Base-by-base conservation (phyloP, 164 flowering plant genomes). In the Santalum album region DNA sequence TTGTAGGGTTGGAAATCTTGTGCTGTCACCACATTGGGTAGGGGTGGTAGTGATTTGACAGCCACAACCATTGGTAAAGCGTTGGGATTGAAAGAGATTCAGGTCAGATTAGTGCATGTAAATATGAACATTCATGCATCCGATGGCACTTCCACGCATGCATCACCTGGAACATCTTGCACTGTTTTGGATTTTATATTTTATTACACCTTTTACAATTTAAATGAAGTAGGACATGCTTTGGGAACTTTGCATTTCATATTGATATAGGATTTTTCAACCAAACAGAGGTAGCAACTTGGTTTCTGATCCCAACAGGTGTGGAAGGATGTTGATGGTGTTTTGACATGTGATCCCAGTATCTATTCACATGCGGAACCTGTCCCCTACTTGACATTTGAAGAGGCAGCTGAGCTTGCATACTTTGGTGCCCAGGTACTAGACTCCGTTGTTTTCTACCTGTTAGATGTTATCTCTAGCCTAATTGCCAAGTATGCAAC, bases 301-400 rank as follows among this genome's bases (percentile, higher is more conserved):
- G 16, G 5, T 32, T 49, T 36, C 12, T 11, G 39, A 16, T 65
- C 11, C 47, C 52, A 35, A 43, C 74, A 89, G 98, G 95, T 91
- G 25, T 91, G 98, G 98, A 91, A 91, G 69, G 98, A 91, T 74
- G 98, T 91, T 55, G 98, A 91, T 72, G 96, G 98, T 49, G 95
- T 88, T 51, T 69, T 91, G 68, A 88, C 96, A 0, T 86, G 96
- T 59, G 98, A 91, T 69, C 98, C 98, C 23, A 86, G 75, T 55
- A 84, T 91, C 49, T 73, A 73, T 74, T 54, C 82, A 25, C 54
- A 18, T 18, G 96, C 98, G 35, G 57, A 67, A 54, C 90, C 98
- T 47, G 96, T 91, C 32, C 94, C 92, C n/a, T 77, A 63, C 66
- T 66, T 91, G 69, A 91, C 98, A 49, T 91, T 84, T 69, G 96